Base-by-base conservation (phyloP, 78 protist genomes). In the Dictyostelium discoideum region DNA sequence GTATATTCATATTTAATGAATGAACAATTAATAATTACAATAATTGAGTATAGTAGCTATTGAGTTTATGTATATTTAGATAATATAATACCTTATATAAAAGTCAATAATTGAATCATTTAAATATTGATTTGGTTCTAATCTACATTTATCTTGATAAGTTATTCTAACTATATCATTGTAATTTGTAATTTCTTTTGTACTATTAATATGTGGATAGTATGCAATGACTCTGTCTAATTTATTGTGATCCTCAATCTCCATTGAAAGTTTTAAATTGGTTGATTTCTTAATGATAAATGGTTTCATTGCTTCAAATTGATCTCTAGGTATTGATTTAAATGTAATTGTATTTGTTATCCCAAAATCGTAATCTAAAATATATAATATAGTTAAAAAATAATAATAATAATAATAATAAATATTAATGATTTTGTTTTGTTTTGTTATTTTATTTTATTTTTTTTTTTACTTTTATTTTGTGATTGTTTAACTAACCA, bases 91-190 rank as follows among this genome's bases (percentile, higher is more conserved):
- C 92, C 96, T 74, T 11, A 85, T 82, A 46, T 93, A 93, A 50
- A 93, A 93, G 57, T 93, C 96, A 3, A 93, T 60, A 14, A 93
- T 79, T 37, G 85, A 72, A 76, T 93, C 96, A 40, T 84, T 84
- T 82, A 93, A 80, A 79, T 87, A 93, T 40, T 93, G 89, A 16
- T 29, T 24, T 54, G 96, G 92, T 65, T 93, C 96, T 8, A 93
- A 74, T 74, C 80, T 85, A 32, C 16, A 18, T 54, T 85, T 20
- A 72, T 93, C 96, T 50, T 57, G 48, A n/a, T 42, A n/a, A 9
- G 96, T 93, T 24, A 93, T 93, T 60, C 67, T 84, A 16, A 93
- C 87, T 2, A 90, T 72, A 50, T 90, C 94, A 20, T 14, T 42
- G 8, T n/a, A 20, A 60, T 65, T 67, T 37, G 42, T 73, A 79